Evolutionary conservation across 139 green algal species (phyloP).

Genomic region (Chlamydomonas sp.): DNA sequence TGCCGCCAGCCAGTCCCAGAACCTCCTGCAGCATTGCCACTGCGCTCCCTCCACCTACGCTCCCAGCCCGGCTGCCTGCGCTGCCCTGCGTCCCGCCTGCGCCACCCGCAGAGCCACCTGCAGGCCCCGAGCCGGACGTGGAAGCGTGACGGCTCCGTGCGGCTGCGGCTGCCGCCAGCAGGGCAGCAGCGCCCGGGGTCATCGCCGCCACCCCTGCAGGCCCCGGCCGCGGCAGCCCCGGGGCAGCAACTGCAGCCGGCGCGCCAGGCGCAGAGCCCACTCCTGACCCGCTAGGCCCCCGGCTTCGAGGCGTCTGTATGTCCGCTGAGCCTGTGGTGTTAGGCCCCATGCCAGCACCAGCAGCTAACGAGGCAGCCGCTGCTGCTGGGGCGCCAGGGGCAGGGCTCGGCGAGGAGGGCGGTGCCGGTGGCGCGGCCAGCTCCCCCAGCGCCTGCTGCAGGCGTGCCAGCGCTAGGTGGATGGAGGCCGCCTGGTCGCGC

Average conservation of each 20-base stretch:
- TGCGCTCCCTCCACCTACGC: too few species aligned
- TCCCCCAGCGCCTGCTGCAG: conserved; percentile 32
- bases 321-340: neutral
- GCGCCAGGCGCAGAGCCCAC: too few species aligned
- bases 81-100: too few species aligned
- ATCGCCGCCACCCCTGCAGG: neutral
- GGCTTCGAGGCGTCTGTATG: too few species aligned
- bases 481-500: conserved; percentile 2
- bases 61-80: too few species aligned
- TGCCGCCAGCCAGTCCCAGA: too few species aligned
- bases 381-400: neutral
- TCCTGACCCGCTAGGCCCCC: too few species aligned
- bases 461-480: conserved; percentile 12
- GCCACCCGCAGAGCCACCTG: too few species aligned
- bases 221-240: neutral
- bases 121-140: too few species aligned
- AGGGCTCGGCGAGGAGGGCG: too few species aligned
- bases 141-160: too few species aligned
- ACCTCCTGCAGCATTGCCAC: too few species aligned
- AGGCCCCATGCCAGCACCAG: neutral
- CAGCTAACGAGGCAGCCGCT: neutral
- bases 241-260: neutral
- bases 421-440: neutral
- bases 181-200: neutral
- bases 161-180: neutral